These are phyloP conservation scores for Colletotrichum sp. DNA, from an alignment of 2,329 filamentous ascomycete genomes.

Conservation along the genomic window DNA sequence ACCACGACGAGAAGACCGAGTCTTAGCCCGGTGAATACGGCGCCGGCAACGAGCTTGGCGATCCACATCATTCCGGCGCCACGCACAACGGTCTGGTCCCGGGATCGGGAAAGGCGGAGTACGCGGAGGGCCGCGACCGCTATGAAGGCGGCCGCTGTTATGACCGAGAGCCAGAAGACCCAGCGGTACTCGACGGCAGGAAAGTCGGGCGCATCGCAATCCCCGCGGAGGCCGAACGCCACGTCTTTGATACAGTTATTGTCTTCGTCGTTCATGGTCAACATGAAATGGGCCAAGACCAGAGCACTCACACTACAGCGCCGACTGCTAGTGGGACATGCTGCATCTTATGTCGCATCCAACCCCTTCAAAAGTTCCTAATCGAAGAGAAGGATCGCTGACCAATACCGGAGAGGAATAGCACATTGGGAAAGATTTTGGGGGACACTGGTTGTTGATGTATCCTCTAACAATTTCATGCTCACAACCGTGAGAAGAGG, in stretches of 20 bases:
- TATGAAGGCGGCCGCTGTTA: not conserved
- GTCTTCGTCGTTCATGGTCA: not conserved
- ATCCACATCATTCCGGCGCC: not conserved
- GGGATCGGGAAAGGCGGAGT: not conserved
- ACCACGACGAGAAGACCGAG: not conserved
- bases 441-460: not conserved
- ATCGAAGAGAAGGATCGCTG: not conserved
- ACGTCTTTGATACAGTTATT: not conserved
- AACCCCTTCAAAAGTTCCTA: not conserved
- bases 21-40: not conserved
- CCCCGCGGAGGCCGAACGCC: not conserved
- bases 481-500: not conserved
- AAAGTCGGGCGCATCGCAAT: not conserved
- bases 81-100: not conserved
- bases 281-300: not conserved
- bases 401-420: too few relatives aligned
- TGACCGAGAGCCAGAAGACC: not conserved
- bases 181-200: not conserved
- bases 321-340: fast-evolving
- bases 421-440: not conserved
- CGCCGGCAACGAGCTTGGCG: not conserved
- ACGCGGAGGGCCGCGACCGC: not conserved
- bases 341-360: not conserved
- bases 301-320: fast-evolving
- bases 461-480: not conserved